Percentiles rank a stretch among this genome's conserved stretches.
phyloP scores from a whole-genome alignment of 2,329 filamentous ascomycete species.

The Chalaropsis ovoidea region DNA sequence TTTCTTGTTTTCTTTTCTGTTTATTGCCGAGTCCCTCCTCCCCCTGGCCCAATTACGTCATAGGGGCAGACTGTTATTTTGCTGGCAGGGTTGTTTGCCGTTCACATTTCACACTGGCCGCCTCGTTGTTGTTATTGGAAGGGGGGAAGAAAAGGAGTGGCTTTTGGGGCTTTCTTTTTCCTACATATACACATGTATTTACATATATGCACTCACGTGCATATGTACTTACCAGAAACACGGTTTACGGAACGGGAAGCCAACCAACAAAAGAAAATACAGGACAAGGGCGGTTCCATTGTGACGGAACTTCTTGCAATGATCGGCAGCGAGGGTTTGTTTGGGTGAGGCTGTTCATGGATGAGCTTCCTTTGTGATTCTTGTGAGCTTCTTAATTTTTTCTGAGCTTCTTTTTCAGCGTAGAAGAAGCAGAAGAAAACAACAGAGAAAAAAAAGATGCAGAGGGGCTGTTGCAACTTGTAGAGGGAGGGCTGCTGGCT shows the following conservation, averaged over 20 bases:
- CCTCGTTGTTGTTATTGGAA: no score
- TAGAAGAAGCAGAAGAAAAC: not conserved
- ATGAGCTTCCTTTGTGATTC: not conserved
- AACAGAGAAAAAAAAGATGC: not conserved
- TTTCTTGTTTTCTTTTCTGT: not conserved
- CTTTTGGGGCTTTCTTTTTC: no score
- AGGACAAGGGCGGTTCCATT: slow-evolving; percentile 11
- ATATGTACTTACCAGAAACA: slow-evolving; percentile 1
- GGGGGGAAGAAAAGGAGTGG: no score
- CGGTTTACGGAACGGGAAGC: not conserved
- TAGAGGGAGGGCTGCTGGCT: not conserved
- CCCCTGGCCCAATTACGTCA: not conserved
- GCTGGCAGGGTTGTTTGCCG: no score
- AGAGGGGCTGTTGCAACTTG: not conserved
- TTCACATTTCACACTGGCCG: no score
- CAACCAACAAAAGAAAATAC: slow-evolving; percentile 7
- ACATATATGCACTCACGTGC: not conserved
- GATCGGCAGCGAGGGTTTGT: slow-evolving; percentile 12
- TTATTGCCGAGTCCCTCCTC: not conserved
- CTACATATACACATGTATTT: not conserved
- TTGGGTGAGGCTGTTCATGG: not conserved
- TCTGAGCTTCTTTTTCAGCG: not conserved
- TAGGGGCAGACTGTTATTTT: no score
- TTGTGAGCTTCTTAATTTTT: not conserved
- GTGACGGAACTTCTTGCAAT: slow-evolving; percentile 9